These are phyloP conservation scores for Sclerotinia nivalis DNA, from an alignment of 2,329 filamentous ascomycete species.

Conservation along the genomic window DNA sequence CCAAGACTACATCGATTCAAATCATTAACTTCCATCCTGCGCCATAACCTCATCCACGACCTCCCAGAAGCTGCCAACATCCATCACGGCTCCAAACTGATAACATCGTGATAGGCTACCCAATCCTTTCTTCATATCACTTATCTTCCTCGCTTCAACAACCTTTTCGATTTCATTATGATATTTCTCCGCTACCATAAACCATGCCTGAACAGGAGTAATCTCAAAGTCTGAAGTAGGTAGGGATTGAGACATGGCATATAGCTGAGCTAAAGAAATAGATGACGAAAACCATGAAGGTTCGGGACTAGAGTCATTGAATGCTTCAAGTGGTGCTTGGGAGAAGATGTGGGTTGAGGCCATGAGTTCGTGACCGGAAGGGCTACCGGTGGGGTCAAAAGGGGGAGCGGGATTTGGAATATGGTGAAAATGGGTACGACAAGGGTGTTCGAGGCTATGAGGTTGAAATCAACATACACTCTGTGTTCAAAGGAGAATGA, in stretches of 20 bases:
- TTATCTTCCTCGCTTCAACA: slow-evolving; percentile 17
- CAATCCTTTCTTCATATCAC: slow-evolving; percentile 32
- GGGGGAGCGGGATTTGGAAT: neutral
- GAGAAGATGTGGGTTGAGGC: slow-evolving; percentile 34
- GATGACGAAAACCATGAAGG: slow-evolving; percentile 23
- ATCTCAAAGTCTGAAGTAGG: slow-evolving; percentile 36
- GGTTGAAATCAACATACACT: neutral
- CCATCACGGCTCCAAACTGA: slow-evolving; percentile 38
- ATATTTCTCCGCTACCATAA: slow-evolving; percentile 30
- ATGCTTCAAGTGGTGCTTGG: slow-evolving; percentile 28
- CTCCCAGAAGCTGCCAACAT: slow-evolving; percentile 34
- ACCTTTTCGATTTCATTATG: slow-evolving; percentile 20
- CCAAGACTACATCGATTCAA: neutral
- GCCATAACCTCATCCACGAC: slow-evolving; percentile 29
- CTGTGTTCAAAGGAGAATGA: neutral
- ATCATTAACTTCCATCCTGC: neutral
- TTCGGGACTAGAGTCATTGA: slow-evolving; percentile 3
- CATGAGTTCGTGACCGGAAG: slow-evolving; percentile 37
- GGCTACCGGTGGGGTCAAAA: slow-evolving; percentile 24
- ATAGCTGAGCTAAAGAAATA: slow-evolving; percentile 26
- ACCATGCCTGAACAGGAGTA: slow-evolving; percentile 41
- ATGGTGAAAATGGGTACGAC: slow-evolving; percentile 19
- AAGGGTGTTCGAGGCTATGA: slow-evolving; percentile 20
- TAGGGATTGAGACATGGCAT: slow-evolving; percentile 31
- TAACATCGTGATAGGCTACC: slow-evolving; percentile 33